Base-by-base conservation (phyloP, 768 basidiomycete genomes). In the Lactifluus subvellereus region DNA sequence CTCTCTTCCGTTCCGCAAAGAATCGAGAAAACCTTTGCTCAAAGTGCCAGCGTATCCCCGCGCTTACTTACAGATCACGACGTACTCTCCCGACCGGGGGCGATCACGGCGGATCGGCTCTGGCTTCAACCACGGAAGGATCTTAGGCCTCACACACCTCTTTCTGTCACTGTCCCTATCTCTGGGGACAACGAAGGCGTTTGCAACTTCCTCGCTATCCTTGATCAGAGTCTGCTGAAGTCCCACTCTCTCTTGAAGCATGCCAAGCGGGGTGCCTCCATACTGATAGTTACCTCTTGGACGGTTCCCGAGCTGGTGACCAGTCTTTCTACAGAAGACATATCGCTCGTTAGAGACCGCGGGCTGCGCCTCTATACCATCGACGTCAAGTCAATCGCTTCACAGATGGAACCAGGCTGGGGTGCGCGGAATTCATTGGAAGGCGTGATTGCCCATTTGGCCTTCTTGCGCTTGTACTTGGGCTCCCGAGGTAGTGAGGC, bases 381-480 rank as follows among this genome's bases (percentile, higher is more conserved):
- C 62, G 80, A 94, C 69, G 75, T 84, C 10, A 82, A 80, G 64
- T 72, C 73, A 33, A 72, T 87, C 45, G 83, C 86, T 27, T 73
- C 76, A 22, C 74, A 74, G 33, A 66, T 83, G 2, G 75, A 74
- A 20, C 69, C 71, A 10, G 70, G 73, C n/a, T 71, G 73, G 14
- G 62, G 74, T 4, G 64, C 71, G 9, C 75, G 74, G 59, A 78
- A 80, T 47, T 74, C 77, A 1, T 68, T 82, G 7, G 80, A 88
- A 68, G 79, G 77, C 65, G 73, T 90, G 64, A 70, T 91, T 40
- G 81, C 85, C 48, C 84, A 91, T 68, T 78, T 95, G 33, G 88
- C 89, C 0, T 91, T 98, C 79, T 74, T 98, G 70, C 81, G 91
- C 57, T 78, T 98, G 37, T 98, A 89, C 75, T 77, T 93, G 45